These are phyloP conservation scores for Saturnispora kantuleensis DNA, from an alignment of 805 yeast genomes.

Conservation along the genomic window DNA sequence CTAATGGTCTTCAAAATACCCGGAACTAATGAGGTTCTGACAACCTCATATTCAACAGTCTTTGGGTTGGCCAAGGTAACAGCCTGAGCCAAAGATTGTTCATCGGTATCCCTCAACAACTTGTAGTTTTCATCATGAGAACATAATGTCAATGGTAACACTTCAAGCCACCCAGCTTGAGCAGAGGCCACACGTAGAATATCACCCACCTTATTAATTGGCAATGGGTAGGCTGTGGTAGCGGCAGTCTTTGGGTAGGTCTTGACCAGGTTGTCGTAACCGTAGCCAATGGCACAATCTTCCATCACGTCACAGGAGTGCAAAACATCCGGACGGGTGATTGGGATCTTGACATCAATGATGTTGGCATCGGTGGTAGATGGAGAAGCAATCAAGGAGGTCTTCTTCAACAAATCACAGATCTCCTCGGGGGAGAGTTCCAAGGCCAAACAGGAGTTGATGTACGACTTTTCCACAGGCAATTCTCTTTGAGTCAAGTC, in stretches of 20 bases:
- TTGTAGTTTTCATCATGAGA: conserved; percentile 96
- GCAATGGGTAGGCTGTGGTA: conserved; percentile 78
- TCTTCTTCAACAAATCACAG: conserved; percentile 55
- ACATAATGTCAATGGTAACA: conserved; percentile 87
- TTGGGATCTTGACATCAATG: conserved; percentile 68
- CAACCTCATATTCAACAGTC: conserved; percentile 94
- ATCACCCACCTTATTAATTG: conserved; percentile 84
- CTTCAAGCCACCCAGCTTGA: conserved; percentile 94
- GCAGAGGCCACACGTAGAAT: conserved; percentile 85
- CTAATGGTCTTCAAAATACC: conserved; percentile 91
- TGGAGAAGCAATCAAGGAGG: conserved; percentile 66
- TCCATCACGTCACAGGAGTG: conserved; percentile 99
- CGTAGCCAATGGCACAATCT: conserved; percentile 95
- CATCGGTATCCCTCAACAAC: conserved; percentile 64
- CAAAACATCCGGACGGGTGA: conserved; percentile 89
- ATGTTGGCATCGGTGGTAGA: conserved; percentile 37
- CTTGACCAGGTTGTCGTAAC: conserved; percentile 79
- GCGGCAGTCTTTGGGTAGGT: conserved; percentile 71
- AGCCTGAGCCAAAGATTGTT: conserved; percentile 40
- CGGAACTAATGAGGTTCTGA: conserved; percentile 87
- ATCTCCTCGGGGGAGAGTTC: conserved; percentile 60
- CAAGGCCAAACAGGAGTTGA: conserved; percentile 90
- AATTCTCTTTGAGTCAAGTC: conserved; percentile 55
- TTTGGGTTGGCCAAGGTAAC: conserved; percentile 94
- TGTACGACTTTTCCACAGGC: conserved; percentile 70